A percentile compares a stretch with the other conserved stretches of the same genome.
Conservation (phyloP, 345 rosid species). For the Ceriops tagal region DNA sequence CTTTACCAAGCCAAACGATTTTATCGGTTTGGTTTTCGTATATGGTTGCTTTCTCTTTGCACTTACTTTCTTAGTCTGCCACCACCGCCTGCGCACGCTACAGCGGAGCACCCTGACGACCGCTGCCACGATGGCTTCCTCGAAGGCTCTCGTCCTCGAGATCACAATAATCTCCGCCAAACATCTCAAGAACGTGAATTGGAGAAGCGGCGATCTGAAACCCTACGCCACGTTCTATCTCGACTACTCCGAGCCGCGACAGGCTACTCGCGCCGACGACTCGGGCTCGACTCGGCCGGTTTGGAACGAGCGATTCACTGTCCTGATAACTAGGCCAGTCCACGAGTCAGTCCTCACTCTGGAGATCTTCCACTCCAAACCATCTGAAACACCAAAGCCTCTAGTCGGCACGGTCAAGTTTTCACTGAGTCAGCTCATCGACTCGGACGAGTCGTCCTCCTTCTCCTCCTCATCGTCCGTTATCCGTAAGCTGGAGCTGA, state of each 20-base stretch:
- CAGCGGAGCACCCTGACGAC: conserved; percentile 22
- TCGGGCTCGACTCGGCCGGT: conserved; percentile 21
- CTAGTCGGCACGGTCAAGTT: conserved; percentile 20
- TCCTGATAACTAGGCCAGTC: conserved; percentile 22
- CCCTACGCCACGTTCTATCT: conserved; percentile 20
- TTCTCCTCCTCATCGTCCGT: background rate
- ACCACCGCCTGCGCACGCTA: conserved; percentile 22
- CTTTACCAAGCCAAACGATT: no score
- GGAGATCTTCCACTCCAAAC: conserved; percentile 25
- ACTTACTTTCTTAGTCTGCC: no score
- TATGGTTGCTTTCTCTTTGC: no score
- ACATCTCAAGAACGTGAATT: conserved; percentile 25
- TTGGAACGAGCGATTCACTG: conserved; percentile 25
- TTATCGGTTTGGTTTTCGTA: no score
- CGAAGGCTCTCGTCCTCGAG: conserved; percentile 11
- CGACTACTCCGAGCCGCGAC: conserved; percentile 17
- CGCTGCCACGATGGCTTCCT: background rate
- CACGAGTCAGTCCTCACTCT: conserved; percentile 21
- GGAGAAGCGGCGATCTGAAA: conserved; percentile 24
- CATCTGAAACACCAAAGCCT: conserved; percentile 21
- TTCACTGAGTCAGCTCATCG: conserved; percentile 7
- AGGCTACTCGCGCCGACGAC: conserved; percentile 20
- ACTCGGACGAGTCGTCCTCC: background rate
- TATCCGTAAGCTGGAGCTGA: conserved; percentile 2
- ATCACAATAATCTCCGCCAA: conserved; percentile 22